These are phyloP conservation scores for Sporothrix protearum DNA, from an alignment of 2,329 filamentous ascomycete genomes.

Conservation along the genomic window DNA sequence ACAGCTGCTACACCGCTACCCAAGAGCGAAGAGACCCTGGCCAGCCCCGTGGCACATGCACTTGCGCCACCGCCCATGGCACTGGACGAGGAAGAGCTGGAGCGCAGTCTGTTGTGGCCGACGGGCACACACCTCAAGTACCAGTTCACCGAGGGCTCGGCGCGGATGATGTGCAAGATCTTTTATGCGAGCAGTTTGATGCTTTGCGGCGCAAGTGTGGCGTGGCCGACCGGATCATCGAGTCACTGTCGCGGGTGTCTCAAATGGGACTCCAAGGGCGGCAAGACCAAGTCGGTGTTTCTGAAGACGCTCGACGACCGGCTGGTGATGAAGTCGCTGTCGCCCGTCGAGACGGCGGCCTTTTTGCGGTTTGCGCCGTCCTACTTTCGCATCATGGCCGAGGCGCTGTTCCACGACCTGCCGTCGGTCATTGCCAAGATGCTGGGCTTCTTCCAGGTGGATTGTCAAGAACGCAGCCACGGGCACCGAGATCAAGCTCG, in stretches of 20 bases:
- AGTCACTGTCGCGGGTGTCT: conserved; percentile 92
- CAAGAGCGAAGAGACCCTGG: not conserved
- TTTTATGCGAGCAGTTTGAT: conserved; percentile 98
- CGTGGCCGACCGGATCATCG: conserved; percentile 87
- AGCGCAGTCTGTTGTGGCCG: conserved; percentile 76
- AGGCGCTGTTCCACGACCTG: conserved; percentile 90
- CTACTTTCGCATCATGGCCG: conserved; percentile 96
- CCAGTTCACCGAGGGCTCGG: conserved; percentile 89
- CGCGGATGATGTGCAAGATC: conserved; percentile 95
- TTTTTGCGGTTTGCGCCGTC: conserved; percentile 94
- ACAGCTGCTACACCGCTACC: too few species aligned
- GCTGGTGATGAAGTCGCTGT: conserved; percentile 87
- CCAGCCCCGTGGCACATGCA: not conserved
- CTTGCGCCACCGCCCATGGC: conserved; percentile 34
- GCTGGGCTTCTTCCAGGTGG: conserved; percentile 93
- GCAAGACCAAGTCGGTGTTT: conserved; percentile 96
- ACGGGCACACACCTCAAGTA: conserved; percentile 95
- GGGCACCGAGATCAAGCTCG: conserved; percentile 90
- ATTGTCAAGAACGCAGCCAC: conserved; percentile 93
- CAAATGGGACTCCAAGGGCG: conserved; percentile 97
- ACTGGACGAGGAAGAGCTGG: conserved; percentile 63
- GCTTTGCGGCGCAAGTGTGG: conserved; percentile 89
- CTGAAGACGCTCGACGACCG: conserved; percentile 94
- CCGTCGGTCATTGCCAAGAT: conserved; percentile 98
- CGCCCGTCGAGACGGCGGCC: conserved; percentile 84